Evolutionary conservation across 2,329 filamentous ascomycete genomes (phyloP), one percentile per base, ranked within the genome.

Genomic region (Xylaria sp.): DNA sequence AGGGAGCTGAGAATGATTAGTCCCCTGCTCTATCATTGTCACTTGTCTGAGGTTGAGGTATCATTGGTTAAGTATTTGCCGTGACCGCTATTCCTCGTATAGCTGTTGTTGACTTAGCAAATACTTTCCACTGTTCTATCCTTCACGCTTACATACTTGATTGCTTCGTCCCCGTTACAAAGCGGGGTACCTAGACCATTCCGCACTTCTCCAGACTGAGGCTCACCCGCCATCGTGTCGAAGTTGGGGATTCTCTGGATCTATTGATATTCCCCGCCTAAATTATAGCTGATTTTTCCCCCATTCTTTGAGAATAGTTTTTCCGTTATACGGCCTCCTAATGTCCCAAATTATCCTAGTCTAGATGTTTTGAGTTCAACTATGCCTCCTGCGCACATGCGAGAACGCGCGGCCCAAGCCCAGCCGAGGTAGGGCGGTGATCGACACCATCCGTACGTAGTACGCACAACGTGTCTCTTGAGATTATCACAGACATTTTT

Each of bases 331-430:
- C 32, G 32, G 12, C 9, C n/a, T 37, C 18, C 18, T n/a, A 57
- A 27, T 5, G 37, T 58, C 55, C 37, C 18, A 58, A 29, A 58
- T 27, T 4, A 58, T 58, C 55, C 55, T 42, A 58, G 37, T 44
- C 25, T 44, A 21, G 4, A n/a, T n/a, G 10, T 8, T 5, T 35
- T 44, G 37, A 48, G 27, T 35, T 60, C 18, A 18, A 48, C 47
- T 21, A 61, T 57, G 6, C 54, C 27, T 42, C 5, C 5, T 44
- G 54, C 9, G 16, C 12, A 40, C 40, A 25, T 57, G 58, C 16
- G 23, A 32, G 48, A 64, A 67, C 57, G 55, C 61, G 57, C 40
- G 48, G 55, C 55, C 13, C 9, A 57, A 51, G n/a, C 9, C 9
- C 9, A 32, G 48, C 35, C 16, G 13, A 37, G 35, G 12, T 10